Evolutionary conservation across 768 basidiomycete species (phyloP), one percentile per base, ranked within the genome.

Genomic region (Coprinellus micaceus): DNA sequence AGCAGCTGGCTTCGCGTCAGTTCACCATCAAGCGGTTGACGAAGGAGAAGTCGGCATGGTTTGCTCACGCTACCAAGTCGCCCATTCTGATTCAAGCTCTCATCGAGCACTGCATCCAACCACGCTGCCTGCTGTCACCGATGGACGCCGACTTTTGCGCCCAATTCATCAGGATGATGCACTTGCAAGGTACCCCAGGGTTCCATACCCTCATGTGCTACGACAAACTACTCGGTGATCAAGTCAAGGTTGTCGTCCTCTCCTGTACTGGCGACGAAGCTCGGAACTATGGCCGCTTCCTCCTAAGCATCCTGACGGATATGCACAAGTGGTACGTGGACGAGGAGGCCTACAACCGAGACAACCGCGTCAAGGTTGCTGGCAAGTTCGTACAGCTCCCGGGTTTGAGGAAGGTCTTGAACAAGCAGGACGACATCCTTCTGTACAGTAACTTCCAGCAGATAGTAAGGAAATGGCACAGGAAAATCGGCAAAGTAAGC

Each of bases 241-340:
- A 91, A 60, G 79, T 97, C 50, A 86, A 90, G 51, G 85, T 86
- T 5, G 81, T 94, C 11, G 76, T 98, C 22, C 97, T 94, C 69
- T 89, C 92, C 1, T 95, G 94, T 65, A 97, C 95, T 60, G 96
- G 96, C 73, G 92, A 92, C 62, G 95, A 99, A 71, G 94, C 94
- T 12, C 84, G 89, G 50, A 98, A 98, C 70, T 94, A 94, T 64
- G 94, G 95, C 24, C 93, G 94, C 28, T 98, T 98, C 72, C 72
- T 98, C 24, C 74, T 82, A 2, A 89, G 89, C 4, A 78, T 96
- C 41, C 74, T 98, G 53, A 75, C 81, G 3, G 92, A 96, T 63
- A 72, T 95, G 6, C 78, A 80, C 66, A 83, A 79, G 53, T 98
- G 95, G 96, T 82, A 84, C 63, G 74, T 80, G 45, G 86, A 91